Evolutionary conservation across 75 land plant species (phyloP).

Genomic region (Azolla pinnata): DNA sequence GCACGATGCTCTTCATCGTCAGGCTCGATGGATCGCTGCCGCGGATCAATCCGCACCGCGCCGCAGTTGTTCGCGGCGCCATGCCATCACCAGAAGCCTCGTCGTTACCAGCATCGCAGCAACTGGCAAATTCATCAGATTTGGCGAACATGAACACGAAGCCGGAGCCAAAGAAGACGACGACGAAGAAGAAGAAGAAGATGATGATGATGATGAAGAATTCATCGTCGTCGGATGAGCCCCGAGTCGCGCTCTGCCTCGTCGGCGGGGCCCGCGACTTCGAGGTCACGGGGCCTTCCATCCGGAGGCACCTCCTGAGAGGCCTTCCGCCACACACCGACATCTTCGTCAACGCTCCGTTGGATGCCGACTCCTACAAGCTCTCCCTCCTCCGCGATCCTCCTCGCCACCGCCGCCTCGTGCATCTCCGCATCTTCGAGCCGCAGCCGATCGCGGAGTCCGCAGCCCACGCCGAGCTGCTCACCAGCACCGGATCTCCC

Average conservation of each 20-base stretch:
- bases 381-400: slow-evolving; percentile 36
- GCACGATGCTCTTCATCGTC: too few species aligned
- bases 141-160: too few species aligned
- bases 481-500: slow-evolving; percentile 60
- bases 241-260: slow-evolving; percentile 76
- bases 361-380: slow-evolving; percentile 61
- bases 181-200: too few species aligned
- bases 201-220: too few species aligned
- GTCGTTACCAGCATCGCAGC: too few species aligned
- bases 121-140: too few species aligned
- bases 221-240: background rate
- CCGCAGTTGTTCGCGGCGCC: too few species aligned
- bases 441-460: slow-evolving; percentile 32
- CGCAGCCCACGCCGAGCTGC: slow-evolving; percentile 30
- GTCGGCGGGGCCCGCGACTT: slow-evolving; percentile 86
- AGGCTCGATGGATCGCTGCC: too few species aligned
- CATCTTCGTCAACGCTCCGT: slow-evolving; percentile 67
- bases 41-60: too few species aligned
- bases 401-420: slow-evolving; percentile 32
- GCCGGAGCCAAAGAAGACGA: too few species aligned
- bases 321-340: slow-evolving; percentile 45
- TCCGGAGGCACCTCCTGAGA: slow-evolving; percentile 38
- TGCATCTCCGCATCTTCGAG: slow-evolving; percentile 47
- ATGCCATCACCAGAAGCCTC: too few species aligned
- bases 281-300: slow-evolving; percentile 85